These are phyloP conservation scores for Pythium plurisporium DNA, from an alignment of 352 stramenopile genomes.

Conservation along the genomic window DNA sequence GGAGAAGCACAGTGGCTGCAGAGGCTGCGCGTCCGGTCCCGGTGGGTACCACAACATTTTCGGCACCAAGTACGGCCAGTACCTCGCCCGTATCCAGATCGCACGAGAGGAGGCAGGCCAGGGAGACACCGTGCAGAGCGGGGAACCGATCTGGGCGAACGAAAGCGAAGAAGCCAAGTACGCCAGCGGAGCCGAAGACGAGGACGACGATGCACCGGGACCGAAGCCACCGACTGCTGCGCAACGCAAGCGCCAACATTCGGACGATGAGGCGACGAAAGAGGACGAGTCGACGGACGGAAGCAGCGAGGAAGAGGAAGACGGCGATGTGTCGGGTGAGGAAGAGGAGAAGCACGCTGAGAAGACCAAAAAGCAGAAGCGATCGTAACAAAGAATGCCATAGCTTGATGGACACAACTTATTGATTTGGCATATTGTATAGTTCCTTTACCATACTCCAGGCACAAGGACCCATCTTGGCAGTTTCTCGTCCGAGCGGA, in stretches of 20 bases:
- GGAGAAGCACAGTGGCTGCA: constrained; percentile 95
- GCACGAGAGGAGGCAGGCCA: constrained; percentile 75
- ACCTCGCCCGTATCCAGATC: constrained; percentile 96
- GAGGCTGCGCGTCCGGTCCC: constrained; percentile 93
- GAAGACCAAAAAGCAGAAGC: constrained; percentile 26
- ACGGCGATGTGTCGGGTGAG: constrained; percentile 3
- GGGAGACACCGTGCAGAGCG: background rate
- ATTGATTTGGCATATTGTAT: too few relatives aligned
- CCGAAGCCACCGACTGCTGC: constrained; percentile 17
- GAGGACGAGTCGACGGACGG: constrained; percentile 12
- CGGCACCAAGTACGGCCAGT: constrained; percentile 99
- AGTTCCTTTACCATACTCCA: constrained; percentile 23
- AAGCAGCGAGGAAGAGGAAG: constrained; percentile 14
- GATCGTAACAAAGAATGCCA: constrained; percentile 2
- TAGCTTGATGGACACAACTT: too few relatives aligned
- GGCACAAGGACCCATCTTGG: constrained; percentile 23
- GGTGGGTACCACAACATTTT: constrained; percentile 97
- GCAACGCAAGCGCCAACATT: constrained; percentile 24
- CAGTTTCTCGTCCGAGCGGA: constrained; percentile 30
- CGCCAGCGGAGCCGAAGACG: constrained; percentile 37
- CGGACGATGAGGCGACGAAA: constrained; percentile 1
- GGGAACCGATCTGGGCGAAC: constrained; percentile 45
- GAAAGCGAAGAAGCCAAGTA: constrained; percentile 65
- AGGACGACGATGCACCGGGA: constrained; percentile 39
- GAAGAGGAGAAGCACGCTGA: constrained; percentile 22